phyloP scores from a whole-genome alignment of 768 basidiomycete genomes.

The Mycena filopes region DNA sequence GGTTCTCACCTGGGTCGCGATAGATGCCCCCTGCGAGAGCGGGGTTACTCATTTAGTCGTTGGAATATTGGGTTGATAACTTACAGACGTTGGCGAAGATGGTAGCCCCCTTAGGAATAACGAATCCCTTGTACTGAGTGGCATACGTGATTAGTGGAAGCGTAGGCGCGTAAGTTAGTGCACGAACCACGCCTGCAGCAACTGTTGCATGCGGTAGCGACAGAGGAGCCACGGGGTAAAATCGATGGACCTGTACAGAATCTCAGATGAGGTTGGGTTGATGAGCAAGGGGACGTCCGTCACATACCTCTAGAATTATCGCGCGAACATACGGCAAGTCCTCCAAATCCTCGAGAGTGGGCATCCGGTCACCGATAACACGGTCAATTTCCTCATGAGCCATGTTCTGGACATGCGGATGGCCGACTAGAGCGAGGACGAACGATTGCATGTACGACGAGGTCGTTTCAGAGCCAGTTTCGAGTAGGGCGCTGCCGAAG shows the following conservation, averaged over 20 bases:
- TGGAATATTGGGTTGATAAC: too few species aligned
- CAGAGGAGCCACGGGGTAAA: neutral
- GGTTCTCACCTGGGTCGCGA: neutral
- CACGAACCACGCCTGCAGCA: neutral
- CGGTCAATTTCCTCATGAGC: neutral
- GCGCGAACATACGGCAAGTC: neutral
- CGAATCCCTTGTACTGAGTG: neutral
- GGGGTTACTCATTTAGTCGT: neutral
- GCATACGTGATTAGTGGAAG: neutral
- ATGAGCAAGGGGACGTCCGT: neutral
- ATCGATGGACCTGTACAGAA: neutral
- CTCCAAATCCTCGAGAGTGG: neutral
- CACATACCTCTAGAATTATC: neutral
- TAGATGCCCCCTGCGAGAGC: neutral
- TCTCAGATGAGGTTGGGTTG: neutral
- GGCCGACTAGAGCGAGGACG: constrained; percentile 35
- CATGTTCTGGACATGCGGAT: constrained; percentile 39
- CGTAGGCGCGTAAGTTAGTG: neutral
- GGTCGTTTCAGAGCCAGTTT: constrained; percentile 45
- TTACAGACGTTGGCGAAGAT: neutral
- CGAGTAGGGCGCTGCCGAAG: constrained; percentile 43
- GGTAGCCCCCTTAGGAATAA: neutral
- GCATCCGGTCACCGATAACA: neutral
- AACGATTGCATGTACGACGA: constrained; percentile 37
- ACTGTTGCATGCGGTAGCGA: too few species aligned